Base-by-base conservation (phyloP, 1,284 basidiomycete genomes). In the Chalciporus sp. region DNA sequence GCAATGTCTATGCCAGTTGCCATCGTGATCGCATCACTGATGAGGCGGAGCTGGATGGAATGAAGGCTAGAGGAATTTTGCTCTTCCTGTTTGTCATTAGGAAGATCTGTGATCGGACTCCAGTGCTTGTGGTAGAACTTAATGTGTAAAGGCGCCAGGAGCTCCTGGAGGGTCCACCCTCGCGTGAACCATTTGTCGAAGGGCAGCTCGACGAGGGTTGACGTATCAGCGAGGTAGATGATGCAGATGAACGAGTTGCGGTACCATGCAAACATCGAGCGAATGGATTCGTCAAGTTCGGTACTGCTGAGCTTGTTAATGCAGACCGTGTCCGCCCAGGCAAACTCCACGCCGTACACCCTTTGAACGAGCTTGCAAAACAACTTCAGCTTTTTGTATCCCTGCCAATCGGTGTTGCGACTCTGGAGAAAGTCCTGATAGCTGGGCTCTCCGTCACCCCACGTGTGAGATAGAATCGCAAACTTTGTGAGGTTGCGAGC, bases 91-190 rank as follows among this genome's bases (percentile, higher is more conserved):
- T 43, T 50, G 10, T 50, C 49, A 23, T 50, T 43, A 20, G 6
- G 12, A 19, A 47, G 17, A 2, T n/a, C n/a, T 11, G 47, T 50
- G 23, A 58, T 42, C 3, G 39, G 56, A 2, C 33, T 10, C 58
- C 58, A 59, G 20, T 23, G 14, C 9, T 51, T 53, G n/a, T 37
- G 51, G 16, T 59, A 59, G 23, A 56, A 59, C 2, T 51, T 51
- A 9, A 59, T 11, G 2, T 9, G 28, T 1, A 14, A 41, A 0
- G 58, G 50, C 2, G 58, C 58, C 1, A 59, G 27, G 17, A 59
- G 50, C 27, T 59, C 58, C 41, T 59, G 58, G 1, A 59, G 33
- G 11, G 58, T 58, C 58, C 58, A 59, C 8, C 58, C 58, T 2
- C 58, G 48, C 1, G 49, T 52, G n/a, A 59, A 59, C 58, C 58